Percentiles rank a stretch among this genome's conserved stretches.
These are phyloP conservation scores for Solanum virginianum DNA, from an alignment of 257 asterid genomes.

Conservation along the genomic window DNA sequence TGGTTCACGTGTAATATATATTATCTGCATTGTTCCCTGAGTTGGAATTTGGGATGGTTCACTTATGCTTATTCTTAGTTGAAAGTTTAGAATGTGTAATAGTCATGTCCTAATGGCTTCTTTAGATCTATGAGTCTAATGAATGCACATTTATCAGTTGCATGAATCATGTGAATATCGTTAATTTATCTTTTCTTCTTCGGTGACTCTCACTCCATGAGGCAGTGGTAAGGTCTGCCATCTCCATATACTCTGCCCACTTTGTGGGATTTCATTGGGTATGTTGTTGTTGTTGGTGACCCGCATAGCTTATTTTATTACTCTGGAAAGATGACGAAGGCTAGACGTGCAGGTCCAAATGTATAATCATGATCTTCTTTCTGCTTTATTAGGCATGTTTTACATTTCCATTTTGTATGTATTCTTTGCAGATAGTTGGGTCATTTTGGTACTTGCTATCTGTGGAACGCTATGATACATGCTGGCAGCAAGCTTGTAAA, in stretches of 20 bases:
- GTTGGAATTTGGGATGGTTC: not conserved
- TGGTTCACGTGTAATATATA: not conserved
- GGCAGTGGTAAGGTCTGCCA: no score
- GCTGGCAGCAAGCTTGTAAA: conserved; percentile 93
- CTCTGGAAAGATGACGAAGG: not conserved
- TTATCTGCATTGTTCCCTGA: not conserved
- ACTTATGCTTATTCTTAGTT: not conserved
- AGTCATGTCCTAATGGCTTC: not conserved
- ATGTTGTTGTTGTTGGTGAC: not conserved
- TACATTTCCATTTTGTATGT: not conserved
- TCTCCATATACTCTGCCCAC: no score
- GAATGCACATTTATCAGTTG: not conserved
- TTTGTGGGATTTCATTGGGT: no score
- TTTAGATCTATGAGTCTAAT: not conserved
- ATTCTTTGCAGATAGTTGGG: conserved; percentile 78
- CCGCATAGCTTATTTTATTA: not conserved
- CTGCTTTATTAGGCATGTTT: not conserved
- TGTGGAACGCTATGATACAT: conserved; percentile 83
- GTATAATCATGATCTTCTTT: not conserved
- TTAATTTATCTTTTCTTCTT: not conserved
- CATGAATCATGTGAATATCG: not conserved
- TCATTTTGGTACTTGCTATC: conserved; percentile 98
- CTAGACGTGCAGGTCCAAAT: not conserved
- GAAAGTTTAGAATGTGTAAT: not conserved
- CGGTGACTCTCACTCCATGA: not conserved